Evolutionary conservation across 2,329 filamentous ascomycete species (phyloP), one percentile per base, ranked within the genome.

Genomic region (Chaetomiaceae sp.): DNA sequence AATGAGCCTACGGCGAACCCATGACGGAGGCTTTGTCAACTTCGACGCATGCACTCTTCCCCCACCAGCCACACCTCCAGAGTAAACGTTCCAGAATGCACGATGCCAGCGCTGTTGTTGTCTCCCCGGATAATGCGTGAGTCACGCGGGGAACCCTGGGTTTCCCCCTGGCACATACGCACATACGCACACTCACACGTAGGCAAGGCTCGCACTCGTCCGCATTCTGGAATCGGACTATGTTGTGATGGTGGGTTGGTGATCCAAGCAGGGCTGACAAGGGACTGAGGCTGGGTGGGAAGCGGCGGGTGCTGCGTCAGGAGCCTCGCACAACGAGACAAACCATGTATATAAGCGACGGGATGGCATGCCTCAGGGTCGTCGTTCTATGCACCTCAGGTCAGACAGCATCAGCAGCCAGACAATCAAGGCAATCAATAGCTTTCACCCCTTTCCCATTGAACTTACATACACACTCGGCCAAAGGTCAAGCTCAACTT

Each of bases 281-380:
- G 1, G 16, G 21, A 20, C 4, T 20, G 14, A 13, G 27, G 13
- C 18, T 10, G 2, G 27, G 23, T 23, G n/a, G n/a, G n/a, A n/a
- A 16, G 23, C 25, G 23, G 23, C 21, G 13, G 21, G 38, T 41
- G 38, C 29, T 27, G 21, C 23, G 5, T 40, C 38, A 21, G 16
- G 5, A 46, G 6, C 27, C 20, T 34, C 14, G 41, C 14, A 40
- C 27, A 25, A 5, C 1, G 5, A 48, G 18, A 33, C 23, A 37
- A 43, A 16, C 13, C 23, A 43, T 48, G 38, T 53, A 53, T 53
- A 53, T 53, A 53, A 53, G 23, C 45, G 18, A 30, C 38, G 16
- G 40, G 16, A 29, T 4, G 25, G 33, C 6, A 20, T 38, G 44
- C 44, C 51, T 48, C 38, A 48, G 44, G 42, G 4, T 18, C 14